Evolutionary conservation across 1,284 basidiomycete genomes (phyloP), one percentile per base, ranked within the genome.

Genomic region (Bjerkandera adusta): DNA sequence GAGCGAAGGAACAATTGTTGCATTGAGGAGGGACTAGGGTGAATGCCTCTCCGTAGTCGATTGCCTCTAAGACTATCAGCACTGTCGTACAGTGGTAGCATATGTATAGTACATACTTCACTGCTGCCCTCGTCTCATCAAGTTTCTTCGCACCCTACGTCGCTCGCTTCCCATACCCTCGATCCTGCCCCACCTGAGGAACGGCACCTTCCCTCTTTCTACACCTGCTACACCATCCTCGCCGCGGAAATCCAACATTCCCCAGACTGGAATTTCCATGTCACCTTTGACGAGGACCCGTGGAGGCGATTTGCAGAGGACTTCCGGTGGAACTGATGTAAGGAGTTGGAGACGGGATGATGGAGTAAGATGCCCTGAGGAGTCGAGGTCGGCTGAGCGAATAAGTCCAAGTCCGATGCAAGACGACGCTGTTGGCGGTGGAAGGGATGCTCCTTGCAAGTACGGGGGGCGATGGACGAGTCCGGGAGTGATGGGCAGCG

Each of bases 261-360:
- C 92, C 79, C 85, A 89, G 0, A 93, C 69, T 0, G 94, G 94
- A 0, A 97, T 68, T 60, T 96, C 92, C 54, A 97, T 70, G 57
- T 90, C 89, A 4, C 94, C 94, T 61, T 89, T 91, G 29, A 94
- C 80, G 1, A 96, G 62, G 12, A 79, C 70, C 0, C 73, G 72
- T 22, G 53, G 53, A 12, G 22, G 36, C 1, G 63, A 63, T 29
- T 51, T 51, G 4, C 32, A 45, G 24, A 93, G 69, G 1, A 73
- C 29, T 0, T 57, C 36, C 0, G 73, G 63, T 0, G 83, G 78
- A 0, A 92, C 52, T 0, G 92, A 90, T 0, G 92, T 92, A 25
- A 95, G 67, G 12, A 96, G 55, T 34, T 96, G 91, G 26, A 92
- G 60, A 37, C 63, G 61, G 21, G 20, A 43, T 24, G 26, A 33